A percentile compares a stretch with the other conserved stretches of the same genome.
Conservation (phyloP, 352 stramenopile genomes). For the Globisporangium spinosum region DNA sequence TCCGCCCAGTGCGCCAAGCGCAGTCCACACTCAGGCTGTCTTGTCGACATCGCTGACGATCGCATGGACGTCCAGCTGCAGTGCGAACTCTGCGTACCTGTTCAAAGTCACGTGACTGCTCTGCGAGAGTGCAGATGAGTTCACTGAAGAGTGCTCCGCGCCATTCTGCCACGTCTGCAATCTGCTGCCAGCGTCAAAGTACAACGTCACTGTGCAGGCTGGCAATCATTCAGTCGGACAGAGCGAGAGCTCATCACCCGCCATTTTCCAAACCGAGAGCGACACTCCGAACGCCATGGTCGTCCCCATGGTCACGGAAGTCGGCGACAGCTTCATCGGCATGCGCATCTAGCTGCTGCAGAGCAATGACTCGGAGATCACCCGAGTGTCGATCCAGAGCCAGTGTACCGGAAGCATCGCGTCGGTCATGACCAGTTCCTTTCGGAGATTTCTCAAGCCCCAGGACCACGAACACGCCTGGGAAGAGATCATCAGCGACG, state of each 20-base stretch:
- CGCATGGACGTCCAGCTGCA: conserved; percentile 22
- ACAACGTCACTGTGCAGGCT: conserved; percentile 37
- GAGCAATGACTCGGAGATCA: conserved; percentile 34
- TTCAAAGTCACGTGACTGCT: conserved; percentile 43
- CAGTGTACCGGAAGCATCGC: conserved; percentile 38
- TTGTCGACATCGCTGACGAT: conserved; percentile 31
- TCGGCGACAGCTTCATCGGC: conserved; percentile 37
- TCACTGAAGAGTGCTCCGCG: conserved; percentile 22
- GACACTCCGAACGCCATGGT: conserved; percentile 41
- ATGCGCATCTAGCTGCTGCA: conserved; percentile 39
- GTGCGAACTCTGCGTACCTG: conserved; percentile 22
- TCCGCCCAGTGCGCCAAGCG: conserved; percentile 27
- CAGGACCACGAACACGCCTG: conserved; percentile 31
- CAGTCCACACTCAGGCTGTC: conserved; percentile 17
- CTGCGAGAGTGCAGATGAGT: conserved; percentile 19
- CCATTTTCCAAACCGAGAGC: conserved; percentile 32
- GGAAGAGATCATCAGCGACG: conserved; percentile 32
- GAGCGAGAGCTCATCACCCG: conserved; percentile 26
- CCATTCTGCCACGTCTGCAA: conserved; percentile 29
- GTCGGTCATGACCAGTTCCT: conserved; percentile 24
- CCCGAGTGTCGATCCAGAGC: conserved; percentile 33
- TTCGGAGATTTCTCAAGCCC: conserved; percentile 33
- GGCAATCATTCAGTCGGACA: conserved; percentile 45
- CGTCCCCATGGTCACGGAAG: conserved; percentile 31
- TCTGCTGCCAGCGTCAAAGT: conserved; percentile 40